These are phyloP conservation scores for Miscanthus sacchariflorus DNA, from an alignment of 202 grass and related monocot species.

Conservation along the genomic window DNA sequence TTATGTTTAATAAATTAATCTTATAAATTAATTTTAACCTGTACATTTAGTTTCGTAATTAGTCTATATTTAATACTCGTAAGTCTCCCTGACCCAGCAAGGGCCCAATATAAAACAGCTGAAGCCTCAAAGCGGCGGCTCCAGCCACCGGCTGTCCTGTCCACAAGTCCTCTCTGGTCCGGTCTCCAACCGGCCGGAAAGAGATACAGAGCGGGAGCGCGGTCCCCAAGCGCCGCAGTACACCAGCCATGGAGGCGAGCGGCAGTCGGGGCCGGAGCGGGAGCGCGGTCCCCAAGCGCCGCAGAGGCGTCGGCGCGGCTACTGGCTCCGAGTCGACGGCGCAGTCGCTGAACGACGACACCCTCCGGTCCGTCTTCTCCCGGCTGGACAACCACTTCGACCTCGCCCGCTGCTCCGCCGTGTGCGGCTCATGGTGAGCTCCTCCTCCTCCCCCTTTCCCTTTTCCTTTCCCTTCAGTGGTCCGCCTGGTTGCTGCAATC, in stretches of 20 bases:
- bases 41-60: too few relatives aligned
- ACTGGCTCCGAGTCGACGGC: conserved; percentile 24
- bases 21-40: too few relatives aligned
- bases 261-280: conserved; percentile 45
- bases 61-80: too few relatives aligned
- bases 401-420: conserved; percentile 85
- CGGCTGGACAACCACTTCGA: conserved; percentile 85
- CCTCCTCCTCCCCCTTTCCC: background rate
- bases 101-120: too few relatives aligned
- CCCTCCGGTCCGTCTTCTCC: conserved; percentile 75
- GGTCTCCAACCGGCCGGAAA: background rate
- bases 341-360: conserved; percentile 64
- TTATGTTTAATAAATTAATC: too few relatives aligned
- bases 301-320: conserved; percentile 7
- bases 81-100: too few relatives aligned
- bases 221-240: background rate
- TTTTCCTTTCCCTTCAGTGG: background rate
- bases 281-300: conserved; percentile 29
- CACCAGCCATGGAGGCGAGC: conserved; percentile 57
- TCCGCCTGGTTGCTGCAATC: background rate
- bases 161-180: background rate
- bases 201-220: background rate
- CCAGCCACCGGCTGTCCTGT: background rate
- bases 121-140: background rate
- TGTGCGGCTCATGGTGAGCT: conserved; percentile 82